Evolutionary conservation across 768 basidiomycete species (phyloP), one percentile per base, ranked within the genome.

Genomic region (Epithele typhae): DNA sequence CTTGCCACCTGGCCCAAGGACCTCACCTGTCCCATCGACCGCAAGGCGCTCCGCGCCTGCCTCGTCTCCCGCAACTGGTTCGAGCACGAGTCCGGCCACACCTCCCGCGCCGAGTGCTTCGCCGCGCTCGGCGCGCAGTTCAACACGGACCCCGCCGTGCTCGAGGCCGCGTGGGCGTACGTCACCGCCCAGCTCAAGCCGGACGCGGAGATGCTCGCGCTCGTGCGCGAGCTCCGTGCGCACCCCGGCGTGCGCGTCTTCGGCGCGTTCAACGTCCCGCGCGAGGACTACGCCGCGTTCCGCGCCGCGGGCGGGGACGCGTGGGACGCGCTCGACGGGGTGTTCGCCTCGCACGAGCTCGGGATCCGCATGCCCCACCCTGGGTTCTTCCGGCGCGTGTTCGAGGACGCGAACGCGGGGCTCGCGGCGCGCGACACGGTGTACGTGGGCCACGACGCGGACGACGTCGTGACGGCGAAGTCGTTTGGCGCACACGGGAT

Each of bases 251-350:
- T 75, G 5, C 63, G 56, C 10, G 64, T 78, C 25, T 76, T 71
- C 37, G 75, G 74, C 39, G 73, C 76, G 72, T 76, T 74, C 40
- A 79, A 79, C 56, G 77, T 79, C 27, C 76, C 76, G 19, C 45
- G 59, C 1, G 72, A 72, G 5, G 76, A 79, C 50, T 78, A 69
- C 54, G 61, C 66, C 25, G 61, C 69, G 7, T 65, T 78, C 12
- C 69, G 62, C 35, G 7, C 18, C 7, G 65, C 61, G 5, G 73
- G 68, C 36, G 59, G 66, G 6, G 70, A 63, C 9, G 72, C 76
- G 42, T 78, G 75, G 75, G 59, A 64, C 3, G 65, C 78, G 22
- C 78, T 79, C 45, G 75, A 77, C 46, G 47, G 59, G 14, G 61
- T 76, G 17, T 78, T 74, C 57, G 72, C 73, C 1, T 78, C 76